phyloP scores from a whole-genome alignment of 2,329 filamentous ascomycete species.

The Aureobasidium melanogenum region DNA sequence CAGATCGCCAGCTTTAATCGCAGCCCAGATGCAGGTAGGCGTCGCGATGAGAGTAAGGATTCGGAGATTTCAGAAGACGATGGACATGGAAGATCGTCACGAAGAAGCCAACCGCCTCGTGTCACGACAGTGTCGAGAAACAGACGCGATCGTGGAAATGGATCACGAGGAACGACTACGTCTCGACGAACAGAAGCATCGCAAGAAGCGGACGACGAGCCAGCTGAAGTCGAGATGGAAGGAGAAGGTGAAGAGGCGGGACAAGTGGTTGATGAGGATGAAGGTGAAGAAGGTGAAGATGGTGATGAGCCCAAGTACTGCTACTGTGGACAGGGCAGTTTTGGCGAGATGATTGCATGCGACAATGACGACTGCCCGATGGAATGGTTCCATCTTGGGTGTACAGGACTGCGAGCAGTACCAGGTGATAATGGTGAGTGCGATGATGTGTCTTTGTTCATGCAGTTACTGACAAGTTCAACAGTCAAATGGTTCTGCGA shows the following conservation, averaged over 20 bases:
- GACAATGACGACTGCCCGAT: conserved; percentile 56
- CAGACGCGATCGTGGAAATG: conserved; percentile 1
- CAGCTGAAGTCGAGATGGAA: conserved; percentile 16
- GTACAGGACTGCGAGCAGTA: conserved; percentile 52
- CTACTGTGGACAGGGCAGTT: conserved; percentile 56
- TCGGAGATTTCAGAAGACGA: conserved; percentile 2
- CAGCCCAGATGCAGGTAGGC: conserved; percentile 26
- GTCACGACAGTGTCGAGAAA: conserved; percentile 24
- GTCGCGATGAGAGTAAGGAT: conserved; percentile 12
- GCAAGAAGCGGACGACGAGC: conserved; percentile 18
- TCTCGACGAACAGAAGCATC: conserved; percentile 11
- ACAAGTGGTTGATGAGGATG: conserved; percentile 39
- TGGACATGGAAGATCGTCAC: conserved; percentile 17
- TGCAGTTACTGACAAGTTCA: not conserved
- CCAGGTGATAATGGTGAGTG: conserved; percentile 42
- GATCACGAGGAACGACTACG: conserved; percentile 8
- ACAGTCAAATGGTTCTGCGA: conserved; percentile 42
- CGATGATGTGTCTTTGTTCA: not conserved
- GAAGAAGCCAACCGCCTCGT: conserved; percentile 20
- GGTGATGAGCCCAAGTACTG: conserved; percentile 54
- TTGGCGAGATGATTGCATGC: conserved; percentile 60
- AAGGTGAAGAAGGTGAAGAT: conserved; percentile 43
- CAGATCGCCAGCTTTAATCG: conserved; percentile 30
- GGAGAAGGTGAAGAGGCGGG: conserved; percentile 26
- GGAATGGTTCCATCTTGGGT: conserved; percentile 61